Base-by-base conservation (phyloP, 768 basidiomycete species). In the Amylocystis lapponica region DNA sequence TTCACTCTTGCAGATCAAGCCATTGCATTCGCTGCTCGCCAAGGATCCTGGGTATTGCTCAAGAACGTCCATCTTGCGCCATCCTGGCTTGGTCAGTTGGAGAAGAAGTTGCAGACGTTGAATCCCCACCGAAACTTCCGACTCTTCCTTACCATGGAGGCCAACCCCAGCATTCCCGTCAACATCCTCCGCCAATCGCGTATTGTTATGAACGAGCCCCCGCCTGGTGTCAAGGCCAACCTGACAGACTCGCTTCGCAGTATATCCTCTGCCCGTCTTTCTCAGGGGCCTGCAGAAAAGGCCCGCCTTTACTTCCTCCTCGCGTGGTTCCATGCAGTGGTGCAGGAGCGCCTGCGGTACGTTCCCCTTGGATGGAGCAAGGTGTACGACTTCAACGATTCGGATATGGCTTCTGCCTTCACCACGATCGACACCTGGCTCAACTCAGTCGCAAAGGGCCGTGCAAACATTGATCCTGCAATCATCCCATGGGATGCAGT, bases 251-350 rank as follows among this genome's bases (percentile, higher is more conserved):
- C 90, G 4, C 72, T 96, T 19, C 75, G 80, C 31, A 75, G 74
- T 48, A 88, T 97, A 35, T 60, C 82, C 2, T 69, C 83, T 0
- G 65, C 80, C 9, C 82, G 87, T 19, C 74, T 94, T 36, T 67
- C 79, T 1, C 79, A 86, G 59, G 96, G 95, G 5, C 95, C 95
- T 7, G 83, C 82, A 3, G 96, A 99, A 66, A 96, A 96, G 62
- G 74, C 84, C 30, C 81, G 96, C 5, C 64, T 98, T 36, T 94
- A 95, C 66, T 97, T 97, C 83, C 72, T 97, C 26, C 77, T 98
- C 23, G 90, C 96, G 1, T 99, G 95, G 94, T 96, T 98, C 85
- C 96, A 99, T 57, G 94, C 96, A 11, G 81, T 98, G 16, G 84
- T 98, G 1, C 94, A 96, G 66, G 96, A 98, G 64, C 89, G 96